A percentile compares a stretch with the other conserved stretches of the same genome.
phyloP scores from a whole-genome alignment of 306 rosid species.

The Vachellia collinsii region DNA sequence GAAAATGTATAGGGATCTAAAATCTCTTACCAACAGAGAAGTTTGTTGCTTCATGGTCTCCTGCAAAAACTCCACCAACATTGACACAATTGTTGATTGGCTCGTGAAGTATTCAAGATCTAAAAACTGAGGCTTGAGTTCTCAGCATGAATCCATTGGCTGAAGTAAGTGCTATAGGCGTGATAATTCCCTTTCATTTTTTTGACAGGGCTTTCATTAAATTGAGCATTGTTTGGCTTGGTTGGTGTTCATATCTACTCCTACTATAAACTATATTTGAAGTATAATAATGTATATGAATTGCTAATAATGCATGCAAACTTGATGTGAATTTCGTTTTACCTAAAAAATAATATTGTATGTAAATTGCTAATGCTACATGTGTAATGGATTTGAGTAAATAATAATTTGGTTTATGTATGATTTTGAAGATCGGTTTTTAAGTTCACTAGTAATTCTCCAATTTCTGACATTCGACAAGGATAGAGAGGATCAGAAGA shows the following conservation, averaged over 20 bases:
- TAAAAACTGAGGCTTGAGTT: conserved; percentile 49
- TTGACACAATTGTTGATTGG: conserved; percentile 64
- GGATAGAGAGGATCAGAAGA: not conserved
- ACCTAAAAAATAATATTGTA: not conserved
- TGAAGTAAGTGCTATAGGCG: conserved; percentile 25
- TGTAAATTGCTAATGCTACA: not conserved
- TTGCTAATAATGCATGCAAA: conserved; percentile 16
- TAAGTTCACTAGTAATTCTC: not conserved
- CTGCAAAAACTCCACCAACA: conserved; percentile 72
- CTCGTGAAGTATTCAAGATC: conserved; percentile 72
- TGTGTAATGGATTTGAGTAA: not conserved
- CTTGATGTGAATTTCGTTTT: not conserved
- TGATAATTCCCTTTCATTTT: conserved; percentile 23
- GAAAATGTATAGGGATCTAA: conserved; percentile 56
- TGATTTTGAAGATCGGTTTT: not conserved
- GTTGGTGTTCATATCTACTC: not conserved
- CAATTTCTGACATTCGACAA: not conserved
- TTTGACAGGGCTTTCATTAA: conserved; percentile 25
- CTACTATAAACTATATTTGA: conserved; percentile 20
- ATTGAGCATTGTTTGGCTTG: conserved; percentile 25
- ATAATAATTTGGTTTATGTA: not conserved
- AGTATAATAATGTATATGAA: conserved; percentile 13
- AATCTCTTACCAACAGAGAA: conserved; percentile 61
- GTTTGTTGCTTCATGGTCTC: conserved; percentile 81
- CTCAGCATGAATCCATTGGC: conserved; percentile 23